Evolutionary conservation across 768 basidiomycete genomes (phyloP).

Genomic region (Mycena olivaceomarginata): DNA sequence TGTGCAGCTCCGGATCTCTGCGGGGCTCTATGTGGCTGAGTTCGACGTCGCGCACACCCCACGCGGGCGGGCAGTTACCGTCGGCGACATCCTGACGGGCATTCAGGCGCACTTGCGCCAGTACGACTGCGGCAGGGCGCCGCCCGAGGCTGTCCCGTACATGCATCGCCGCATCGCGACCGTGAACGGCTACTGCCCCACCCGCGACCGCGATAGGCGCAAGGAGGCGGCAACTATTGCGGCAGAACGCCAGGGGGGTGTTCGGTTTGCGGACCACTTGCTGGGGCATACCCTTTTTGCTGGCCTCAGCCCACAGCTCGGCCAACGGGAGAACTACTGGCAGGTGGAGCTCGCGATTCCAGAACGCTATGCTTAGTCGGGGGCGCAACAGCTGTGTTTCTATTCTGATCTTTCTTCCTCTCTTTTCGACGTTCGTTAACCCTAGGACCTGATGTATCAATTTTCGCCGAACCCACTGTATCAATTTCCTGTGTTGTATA

Average conservation of each 20-base stretch:
- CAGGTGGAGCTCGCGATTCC: slow-evolving; percentile 24
- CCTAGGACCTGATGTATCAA: neutral
- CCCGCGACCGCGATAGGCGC: neutral
- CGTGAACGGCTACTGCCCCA: slow-evolving; percentile 30
- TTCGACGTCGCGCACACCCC: slow-evolving; percentile 4
- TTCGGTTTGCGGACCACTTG: slow-evolving; percentile 25
- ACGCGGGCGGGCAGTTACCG: neutral
- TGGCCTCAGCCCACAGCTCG: slow-evolving; percentile 6
- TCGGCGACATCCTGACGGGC: slow-evolving; percentile 26
- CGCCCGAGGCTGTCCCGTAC: slow-evolving; percentile 26
- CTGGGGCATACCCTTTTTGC: slow-evolving; percentile 34
- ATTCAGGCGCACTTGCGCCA: slow-evolving; percentile 1
- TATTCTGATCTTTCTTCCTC: neutral
- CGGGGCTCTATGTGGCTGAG: neutral
- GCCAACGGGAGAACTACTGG: slow-evolving; percentile 23
- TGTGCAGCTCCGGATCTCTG: slow-evolving; percentile 7
- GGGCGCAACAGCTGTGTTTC: slow-evolving; percentile 10
- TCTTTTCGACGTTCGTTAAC: too few relatives aligned
- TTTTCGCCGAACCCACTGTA: neutral
- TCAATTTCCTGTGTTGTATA: neutral
- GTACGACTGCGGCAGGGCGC: slow-evolving; percentile 16
- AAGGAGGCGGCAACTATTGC: neutral
- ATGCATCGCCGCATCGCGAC: slow-evolving; percentile 23
- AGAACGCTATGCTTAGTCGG: slow-evolving; percentile 24
- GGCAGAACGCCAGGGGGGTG: slow-evolving; percentile 4